A percentile compares a stretch with the other conserved stretches of the same genome.
Evolutionary conservation across 495 filamentous ascomycete genomes (phyloP).

Genomic region (Penicillium salamii): DNA sequence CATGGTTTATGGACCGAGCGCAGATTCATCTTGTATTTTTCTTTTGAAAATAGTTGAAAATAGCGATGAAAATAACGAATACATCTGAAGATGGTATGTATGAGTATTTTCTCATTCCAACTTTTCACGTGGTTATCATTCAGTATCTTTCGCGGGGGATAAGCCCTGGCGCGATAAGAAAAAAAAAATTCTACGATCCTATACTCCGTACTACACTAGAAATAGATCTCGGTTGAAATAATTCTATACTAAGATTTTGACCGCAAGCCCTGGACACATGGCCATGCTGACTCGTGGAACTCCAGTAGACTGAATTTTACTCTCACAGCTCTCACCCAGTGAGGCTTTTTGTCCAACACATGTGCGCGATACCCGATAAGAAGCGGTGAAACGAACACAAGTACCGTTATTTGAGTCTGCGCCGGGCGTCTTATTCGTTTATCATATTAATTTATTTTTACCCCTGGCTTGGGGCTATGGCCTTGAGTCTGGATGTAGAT

Average conservation of each 20-base stretch:
- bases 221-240: too few relatives aligned
- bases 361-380: slow-evolving; percentile 26
- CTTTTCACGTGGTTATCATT: too few relatives aligned
- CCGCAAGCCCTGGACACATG: too few relatives aligned
- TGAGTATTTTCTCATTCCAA: slow-evolving; percentile 15
- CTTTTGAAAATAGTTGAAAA: too few relatives aligned
- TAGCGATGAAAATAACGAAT: too few relatives aligned
- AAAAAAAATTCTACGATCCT: neutral
- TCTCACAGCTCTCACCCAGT: neutral
- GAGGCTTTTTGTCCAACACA: neutral
- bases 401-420: too few relatives aligned
- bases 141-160: slow-evolving; percentile 31
- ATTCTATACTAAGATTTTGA: too few relatives aligned
- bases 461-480: neutral
- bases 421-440: too few relatives aligned
- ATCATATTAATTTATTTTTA: neutral
- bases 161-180: slow-evolving; percentile 13
- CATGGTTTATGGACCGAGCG: too few relatives aligned
- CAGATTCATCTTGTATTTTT: neutral
- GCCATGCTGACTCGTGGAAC: neutral
- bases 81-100: too few relatives aligned
- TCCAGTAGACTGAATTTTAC: neutral
- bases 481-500: too few relatives aligned
- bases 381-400: slow-evolving; percentile 13
- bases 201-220: too few relatives aligned